A percentile compares a stretch with the other conserved stretches of the same genome.
These are phyloP conservation scores for Amauroascus verrucosus DNA, from an alignment of 2,329 filamentous ascomycete species.

Conservation along the genomic window DNA sequence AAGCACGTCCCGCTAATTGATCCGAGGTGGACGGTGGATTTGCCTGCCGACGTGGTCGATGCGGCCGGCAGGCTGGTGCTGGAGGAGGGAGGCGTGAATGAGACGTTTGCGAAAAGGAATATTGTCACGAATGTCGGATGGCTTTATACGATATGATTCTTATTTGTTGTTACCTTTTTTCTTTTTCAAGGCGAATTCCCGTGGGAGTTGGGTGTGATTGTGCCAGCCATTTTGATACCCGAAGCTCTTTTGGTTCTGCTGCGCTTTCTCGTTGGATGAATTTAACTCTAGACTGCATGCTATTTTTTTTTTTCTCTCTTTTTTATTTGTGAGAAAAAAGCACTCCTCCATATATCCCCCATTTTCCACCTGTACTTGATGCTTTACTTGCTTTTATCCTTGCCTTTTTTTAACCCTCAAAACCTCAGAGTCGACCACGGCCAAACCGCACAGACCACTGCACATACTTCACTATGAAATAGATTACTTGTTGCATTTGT, in stretches of 20 bases:
- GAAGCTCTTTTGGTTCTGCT: not conserved
- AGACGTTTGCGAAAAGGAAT: conserved; percentile 16
- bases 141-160: conserved; percentile 19
- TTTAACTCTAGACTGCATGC: too few species aligned
- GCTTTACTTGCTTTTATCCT: too few species aligned
- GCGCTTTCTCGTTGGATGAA: not conserved
- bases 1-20: conserved; percentile 15
- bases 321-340: too few species aligned
- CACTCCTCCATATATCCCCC: too few species aligned
- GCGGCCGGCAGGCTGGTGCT: conserved; percentile 14
- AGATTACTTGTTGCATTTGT: too few species aligned
- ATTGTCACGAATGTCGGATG: conserved; percentile 19
- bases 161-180: not conserved
- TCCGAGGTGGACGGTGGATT: conserved; percentile 4
- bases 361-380: too few species aligned
- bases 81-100: conserved; percentile 15
- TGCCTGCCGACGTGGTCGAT: conserved; percentile 12
- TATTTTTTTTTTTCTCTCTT: too few species aligned
- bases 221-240: conserved; percentile 1
- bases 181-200: not conserved
- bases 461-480: too few species aligned
- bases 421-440: too few species aligned
- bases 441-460: too few species aligned
- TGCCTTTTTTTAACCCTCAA: too few species aligned
- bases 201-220: conserved; percentile 1